These are phyloP conservation scores for Pleochaeta shiraiana DNA, from an alignment of 2,329 filamentous ascomycete species.

Conservation along the genomic window DNA sequence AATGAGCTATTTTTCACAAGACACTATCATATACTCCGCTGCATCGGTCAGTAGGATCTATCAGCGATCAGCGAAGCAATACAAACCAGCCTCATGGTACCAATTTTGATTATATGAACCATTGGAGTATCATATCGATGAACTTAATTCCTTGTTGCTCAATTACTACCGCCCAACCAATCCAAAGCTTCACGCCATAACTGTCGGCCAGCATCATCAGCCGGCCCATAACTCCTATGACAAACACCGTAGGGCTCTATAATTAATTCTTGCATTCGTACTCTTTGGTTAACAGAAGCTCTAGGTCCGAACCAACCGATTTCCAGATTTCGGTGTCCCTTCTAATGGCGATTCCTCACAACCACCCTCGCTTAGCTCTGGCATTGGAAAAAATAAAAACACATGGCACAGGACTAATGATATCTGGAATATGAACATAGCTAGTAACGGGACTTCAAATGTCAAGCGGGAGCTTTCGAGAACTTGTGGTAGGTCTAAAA, in stretches of 20 bases:
- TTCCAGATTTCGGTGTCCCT: slow-evolving; percentile 20
- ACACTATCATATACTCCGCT: background rate
- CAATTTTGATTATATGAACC: background rate
- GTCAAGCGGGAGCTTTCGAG: slow-evolving; percentile 24
- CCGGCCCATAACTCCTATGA: slow-evolving; percentile 19
- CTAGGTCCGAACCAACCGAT: slow-evolving; percentile 17
- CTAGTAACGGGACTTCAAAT: slow-evolving; percentile 25
- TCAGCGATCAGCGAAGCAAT: background rate
- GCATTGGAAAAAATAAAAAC: slow-evolving; percentile 23
- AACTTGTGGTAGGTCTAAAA: slow-evolving; percentile 25
- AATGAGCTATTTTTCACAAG: background rate
- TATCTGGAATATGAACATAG: slow-evolving; percentile 29
- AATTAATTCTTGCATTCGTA: slow-evolving; percentile 12
- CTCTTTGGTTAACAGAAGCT: too few relatives aligned
- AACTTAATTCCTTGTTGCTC: background rate
- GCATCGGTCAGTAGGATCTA: background rate
- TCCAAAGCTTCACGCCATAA: background rate
- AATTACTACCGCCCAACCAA: background rate
- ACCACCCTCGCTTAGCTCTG: slow-evolving; percentile 20
- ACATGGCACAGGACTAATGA: slow-evolving; percentile 20
- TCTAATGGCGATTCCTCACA: slow-evolving; percentile 19
- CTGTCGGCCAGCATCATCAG: slow-evolving; percentile 17
- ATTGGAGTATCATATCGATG: background rate
- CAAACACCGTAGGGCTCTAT: slow-evolving; percentile 20
- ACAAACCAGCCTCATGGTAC: background rate